Evolutionary conservation across 2,329 filamentous ascomycete species (phyloP).

Genomic region (Laburnicola sp.): DNA sequence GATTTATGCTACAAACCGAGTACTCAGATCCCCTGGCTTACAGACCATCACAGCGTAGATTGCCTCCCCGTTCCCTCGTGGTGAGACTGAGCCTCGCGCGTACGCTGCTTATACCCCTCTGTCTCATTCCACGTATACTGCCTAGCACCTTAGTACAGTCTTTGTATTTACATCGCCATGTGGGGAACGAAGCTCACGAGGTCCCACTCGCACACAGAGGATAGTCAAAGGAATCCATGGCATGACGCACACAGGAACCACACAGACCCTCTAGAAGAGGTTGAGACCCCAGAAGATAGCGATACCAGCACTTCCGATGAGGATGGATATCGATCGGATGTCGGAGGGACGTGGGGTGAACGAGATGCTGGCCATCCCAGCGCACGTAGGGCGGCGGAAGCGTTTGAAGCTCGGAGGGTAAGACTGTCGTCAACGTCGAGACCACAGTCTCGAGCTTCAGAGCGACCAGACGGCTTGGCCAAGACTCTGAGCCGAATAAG

Average conservation of each 20-base stretch:
- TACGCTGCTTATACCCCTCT: not conserved
- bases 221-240: constrained; percentile 39
- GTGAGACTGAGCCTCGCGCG: not conserved
- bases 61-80: no score
- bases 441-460: constrained; percentile 24
- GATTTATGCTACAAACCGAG: no score
- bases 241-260: constrained; percentile 36
- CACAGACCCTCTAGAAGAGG: constrained; percentile 23
- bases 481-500: constrained; percentile 36
- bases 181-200: constrained; percentile 8
- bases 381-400: constrained; percentile 59
- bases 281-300: constrained; percentile 13
- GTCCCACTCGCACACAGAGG: constrained; percentile 15
- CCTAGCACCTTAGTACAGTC: not conserved
- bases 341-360: constrained; percentile 65
- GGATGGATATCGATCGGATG: constrained; percentile 36
- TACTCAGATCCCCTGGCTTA: no score
- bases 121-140: not conserved
- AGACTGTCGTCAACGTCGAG: constrained; percentile 60
- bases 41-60: not conserved
- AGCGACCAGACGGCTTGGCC: constrained; percentile 29
- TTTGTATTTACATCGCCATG: not conserved
- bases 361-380: constrained; percentile 59
- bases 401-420: constrained; percentile 60
- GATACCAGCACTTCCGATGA: constrained; percentile 25